These are phyloP conservation scores for Amaranthus cruentus DNA, from an alignment of 148 eudicot species.

Conservation along the genomic window DNA sequence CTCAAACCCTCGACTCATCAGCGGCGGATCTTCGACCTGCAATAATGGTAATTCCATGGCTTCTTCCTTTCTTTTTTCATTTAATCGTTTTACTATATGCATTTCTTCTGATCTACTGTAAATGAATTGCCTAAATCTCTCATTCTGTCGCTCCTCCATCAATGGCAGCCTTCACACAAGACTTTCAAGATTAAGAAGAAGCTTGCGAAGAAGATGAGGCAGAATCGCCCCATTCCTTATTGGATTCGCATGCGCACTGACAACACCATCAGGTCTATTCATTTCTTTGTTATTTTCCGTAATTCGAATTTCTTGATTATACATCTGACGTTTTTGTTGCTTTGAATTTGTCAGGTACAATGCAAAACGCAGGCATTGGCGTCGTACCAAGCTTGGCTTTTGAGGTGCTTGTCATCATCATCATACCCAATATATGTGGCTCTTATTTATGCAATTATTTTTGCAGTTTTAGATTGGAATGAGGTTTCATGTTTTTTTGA, in stretches of 20 bases:
- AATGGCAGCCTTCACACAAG: constrained; percentile 72
- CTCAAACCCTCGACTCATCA: no score
- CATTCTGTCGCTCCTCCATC: no score
- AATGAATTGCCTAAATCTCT: no score
- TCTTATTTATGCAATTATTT: no score
- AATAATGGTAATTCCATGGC: no score
- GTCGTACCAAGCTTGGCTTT: constrained; percentile 33
- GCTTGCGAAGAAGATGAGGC: constrained; percentile 86
- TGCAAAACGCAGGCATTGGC: constrained; percentile 38
- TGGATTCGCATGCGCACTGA: constrained; percentile 88
- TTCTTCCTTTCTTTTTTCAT: no score
- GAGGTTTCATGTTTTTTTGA: no score
- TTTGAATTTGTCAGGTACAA: constrained; percentile 20
- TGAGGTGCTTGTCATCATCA: not conserved
- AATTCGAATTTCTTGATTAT: not conserved
- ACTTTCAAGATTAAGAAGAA: constrained; percentile 80
- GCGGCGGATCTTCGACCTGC: no score
- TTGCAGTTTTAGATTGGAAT: no score
- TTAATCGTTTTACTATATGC: no score
- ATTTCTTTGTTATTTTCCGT: not conserved
- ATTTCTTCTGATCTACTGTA: no score
- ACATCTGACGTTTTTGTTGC: not conserved
- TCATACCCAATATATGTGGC: no score
- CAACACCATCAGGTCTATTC: constrained; percentile 61
- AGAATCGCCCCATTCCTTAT: constrained; percentile 79